A percentile compares a stretch with the other conserved stretches of the same genome.
These are phyloP conservation scores for Daedalea quercina DNA, from an alignment of 768 basidiomycete genomes.

Conservation along the genomic window DNA sequence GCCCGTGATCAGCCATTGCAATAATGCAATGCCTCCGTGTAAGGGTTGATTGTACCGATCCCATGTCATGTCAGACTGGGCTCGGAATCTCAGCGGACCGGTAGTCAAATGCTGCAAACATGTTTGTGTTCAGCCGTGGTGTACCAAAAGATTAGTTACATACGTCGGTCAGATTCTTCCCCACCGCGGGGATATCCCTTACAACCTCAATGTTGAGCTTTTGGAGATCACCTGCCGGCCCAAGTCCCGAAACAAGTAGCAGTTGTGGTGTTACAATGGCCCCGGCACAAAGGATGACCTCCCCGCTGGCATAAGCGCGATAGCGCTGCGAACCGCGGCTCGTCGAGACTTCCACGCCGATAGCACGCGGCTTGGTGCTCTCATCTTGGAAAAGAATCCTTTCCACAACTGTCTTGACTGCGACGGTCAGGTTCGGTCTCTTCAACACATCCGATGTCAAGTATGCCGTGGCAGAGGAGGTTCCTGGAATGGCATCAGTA, in stretches of 20 bases:
- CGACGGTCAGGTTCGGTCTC: conserved; percentile 19
- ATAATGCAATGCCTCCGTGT: not conserved
- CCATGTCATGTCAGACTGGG: conserved; percentile 44
- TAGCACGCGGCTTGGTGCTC: not conserved
- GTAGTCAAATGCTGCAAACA: conserved; percentile 48
- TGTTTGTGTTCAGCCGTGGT: conserved; percentile 2
- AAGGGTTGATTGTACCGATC: conserved; percentile 38
- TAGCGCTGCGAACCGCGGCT: not conserved
- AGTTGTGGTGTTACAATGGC: conserved; percentile 13
- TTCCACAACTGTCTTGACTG: conserved; percentile 9
- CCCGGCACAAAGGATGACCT: conserved; percentile 15
- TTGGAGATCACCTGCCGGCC: conserved; percentile 10
- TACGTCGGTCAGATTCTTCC: conserved; percentile 19
- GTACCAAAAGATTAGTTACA: not conserved
- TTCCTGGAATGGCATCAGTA: conserved; percentile 7
- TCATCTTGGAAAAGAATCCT: conserved; percentile 12
- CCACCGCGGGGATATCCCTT: conserved; percentile 20
- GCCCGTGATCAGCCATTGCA: conserved; percentile 1
- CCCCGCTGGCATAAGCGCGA: conserved; percentile 5
- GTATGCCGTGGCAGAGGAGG: conserved; percentile 20
- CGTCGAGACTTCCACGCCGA: conserved; percentile 9
- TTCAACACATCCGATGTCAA: conserved; percentile 15
- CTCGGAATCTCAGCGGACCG: conserved; percentile 33
- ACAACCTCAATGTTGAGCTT: conserved; percentile 12
- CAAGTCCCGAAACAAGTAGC: conserved; percentile 22